Percentiles rank a stretch among this genome's conserved stretches.
Evolutionary conservation across 129 eudicot species (phyloP).

Genomic region (sunflower (Helianthus annuus)): HanXRQr2.0-SUNRISE NC_035440.2:162629779-162630278

Average conservation of each 20-base stretch:
- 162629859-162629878: constrained; percentile 75
- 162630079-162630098: constrained; percentile 74
- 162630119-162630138: constrained; percentile 91
- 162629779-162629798: constrained; percentile 85
- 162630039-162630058: constrained; percentile 91
- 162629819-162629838: constrained; percentile 69
- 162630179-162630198: constrained; percentile 69
- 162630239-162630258: constrained; percentile 77
- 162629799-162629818: constrained; percentile 95
- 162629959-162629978: constrained; percentile 87
- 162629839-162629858: constrained; percentile 83
- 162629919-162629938: constrained; percentile 97
- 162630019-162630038: constrained; percentile 91
- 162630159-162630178: constrained; percentile 78
- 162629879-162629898: constrained; percentile 84
- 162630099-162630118: constrained; percentile 92
- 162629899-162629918: constrained; percentile 89
- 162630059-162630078: constrained; percentile 76
- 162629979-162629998: constrained; percentile 69
- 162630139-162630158: constrained; percentile 91
- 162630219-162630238: constrained; percentile 69
- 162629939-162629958: constrained; percentile 82
- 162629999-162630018: constrained; percentile 89
- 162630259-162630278: constrained; percentile 59
- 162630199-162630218: constrained; percentile 64